Conservation (phyloP, 495 filamentous ascomycete genomes). For the Coniosporium apollinis region DNA sequence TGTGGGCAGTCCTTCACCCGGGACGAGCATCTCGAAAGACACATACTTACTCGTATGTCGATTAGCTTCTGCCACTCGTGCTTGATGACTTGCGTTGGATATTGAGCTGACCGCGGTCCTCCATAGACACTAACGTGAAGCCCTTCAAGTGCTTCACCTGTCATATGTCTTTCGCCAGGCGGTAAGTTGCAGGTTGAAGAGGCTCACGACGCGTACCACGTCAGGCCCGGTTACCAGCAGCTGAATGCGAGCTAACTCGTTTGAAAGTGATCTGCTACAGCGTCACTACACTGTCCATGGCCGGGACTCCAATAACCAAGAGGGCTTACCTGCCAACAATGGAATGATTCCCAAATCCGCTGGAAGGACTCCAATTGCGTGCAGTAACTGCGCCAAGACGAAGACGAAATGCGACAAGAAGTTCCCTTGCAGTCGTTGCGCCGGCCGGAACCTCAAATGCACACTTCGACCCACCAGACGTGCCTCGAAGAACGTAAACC, state of each 20-base stretch:
- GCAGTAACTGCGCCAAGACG: slow-evolving; percentile 28
- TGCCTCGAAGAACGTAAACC: slow-evolving; percentile 29
- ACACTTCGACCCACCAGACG: slow-evolving; percentile 37
- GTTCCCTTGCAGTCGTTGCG: slow-evolving; percentile 42
- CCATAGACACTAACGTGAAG: slow-evolving; percentile 46
- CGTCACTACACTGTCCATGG: slow-evolving; percentile 35
- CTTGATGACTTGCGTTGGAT: background rate
- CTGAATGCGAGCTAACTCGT: slow-evolving; percentile 3
- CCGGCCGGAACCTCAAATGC: slow-evolving; percentile 39
- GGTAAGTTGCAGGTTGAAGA: too few species aligned
- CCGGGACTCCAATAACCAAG: slow-evolving; percentile 25
- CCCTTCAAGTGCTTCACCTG: slow-evolving; percentile 42
- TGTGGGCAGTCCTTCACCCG: slow-evolving; percentile 47
- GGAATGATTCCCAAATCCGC: slow-evolving; percentile 27
- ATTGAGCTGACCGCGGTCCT: background rate
- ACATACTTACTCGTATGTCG: slow-evolving; percentile 41
- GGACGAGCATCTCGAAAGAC: slow-evolving; percentile 49
- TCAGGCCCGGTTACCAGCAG: background rate
- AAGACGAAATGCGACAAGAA: slow-evolving; percentile 51
- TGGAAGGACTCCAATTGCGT: slow-evolving; percentile 26
- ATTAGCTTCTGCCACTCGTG: background rate
- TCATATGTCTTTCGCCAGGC: slow-evolving; percentile 43
- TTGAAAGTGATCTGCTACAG: slow-evolving; percentile 38
- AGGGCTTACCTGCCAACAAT: slow-evolving; percentile 19
- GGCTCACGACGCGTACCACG: background rate